phyloP scores from a whole-genome alignment of 2,329 filamentous ascomycete species.

The Sporothrix protearum region DNA sequence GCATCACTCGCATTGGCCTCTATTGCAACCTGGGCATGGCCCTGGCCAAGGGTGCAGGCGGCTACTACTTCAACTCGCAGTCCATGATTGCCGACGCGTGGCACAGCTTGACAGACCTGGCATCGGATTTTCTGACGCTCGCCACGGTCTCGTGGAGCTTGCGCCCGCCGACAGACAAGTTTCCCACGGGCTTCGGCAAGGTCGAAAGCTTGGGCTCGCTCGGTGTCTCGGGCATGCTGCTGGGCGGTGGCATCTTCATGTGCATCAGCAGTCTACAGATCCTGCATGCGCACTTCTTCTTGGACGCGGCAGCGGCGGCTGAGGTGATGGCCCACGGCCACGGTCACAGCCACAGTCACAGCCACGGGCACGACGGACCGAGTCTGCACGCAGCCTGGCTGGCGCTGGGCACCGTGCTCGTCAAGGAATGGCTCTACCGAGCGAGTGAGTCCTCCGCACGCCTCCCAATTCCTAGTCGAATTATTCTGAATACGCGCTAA shows the following conservation, averaged over 20 bases:
- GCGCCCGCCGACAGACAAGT: slow-evolving; percentile 75
- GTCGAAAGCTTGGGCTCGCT: slow-evolving; percentile 93
- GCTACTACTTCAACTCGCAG: slow-evolving; percentile 92
- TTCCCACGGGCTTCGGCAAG: slow-evolving; percentile 92
- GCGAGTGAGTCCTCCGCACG: slow-evolving; percentile 70
- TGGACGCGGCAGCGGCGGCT: slow-evolving; percentile 56
- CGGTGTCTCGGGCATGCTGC: slow-evolving; percentile 85
- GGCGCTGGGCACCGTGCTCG: slow-evolving; percentile 78
- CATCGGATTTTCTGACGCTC: slow-evolving; percentile 90
- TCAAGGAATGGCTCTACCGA: slow-evolving; percentile 97
- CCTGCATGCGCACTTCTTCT: slow-evolving; percentile 68
- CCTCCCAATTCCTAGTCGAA: too few relatives aligned
- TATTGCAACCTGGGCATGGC: slow-evolving; percentile 93
- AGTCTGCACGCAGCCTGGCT: slow-evolving; percentile 95
- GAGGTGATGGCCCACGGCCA: slow-evolving; percentile 55
- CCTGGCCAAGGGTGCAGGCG: slow-evolving; percentile 84
- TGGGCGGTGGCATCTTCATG: slow-evolving; percentile 89
- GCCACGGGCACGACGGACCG: slow-evolving; percentile 66
- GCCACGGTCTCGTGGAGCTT: slow-evolving; percentile 93
- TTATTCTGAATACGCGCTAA: background rate
- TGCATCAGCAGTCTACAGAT: slow-evolving; percentile 70
- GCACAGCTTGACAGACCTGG: slow-evolving; percentile 91
- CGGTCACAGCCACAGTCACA: slow-evolving; percentile 58
- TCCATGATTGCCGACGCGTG: slow-evolving; percentile 90
- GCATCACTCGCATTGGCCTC: slow-evolving; percentile 85